Conservation (phyloP, 805 yeast species). For the Myxozyma udenii region DNA sequence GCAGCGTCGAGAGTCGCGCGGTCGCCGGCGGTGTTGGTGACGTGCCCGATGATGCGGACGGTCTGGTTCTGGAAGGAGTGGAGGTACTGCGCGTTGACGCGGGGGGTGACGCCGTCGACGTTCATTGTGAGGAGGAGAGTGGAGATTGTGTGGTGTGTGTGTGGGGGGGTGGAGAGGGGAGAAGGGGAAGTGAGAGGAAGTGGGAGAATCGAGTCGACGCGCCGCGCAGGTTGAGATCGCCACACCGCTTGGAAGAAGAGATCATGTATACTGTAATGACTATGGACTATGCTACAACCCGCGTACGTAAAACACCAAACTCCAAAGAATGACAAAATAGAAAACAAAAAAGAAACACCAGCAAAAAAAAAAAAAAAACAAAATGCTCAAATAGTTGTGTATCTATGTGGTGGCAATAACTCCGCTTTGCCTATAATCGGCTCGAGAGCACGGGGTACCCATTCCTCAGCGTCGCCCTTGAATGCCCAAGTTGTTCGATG, state of each 20-base stretch:
- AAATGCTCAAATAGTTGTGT: background rate
- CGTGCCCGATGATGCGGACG: constrained; percentile 39
- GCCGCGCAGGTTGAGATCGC: background rate
- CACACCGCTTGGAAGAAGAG: no score
- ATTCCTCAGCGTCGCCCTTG: constrained; percentile 70
- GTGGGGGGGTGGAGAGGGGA: background rate
- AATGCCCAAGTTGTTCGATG: constrained; percentile 14
- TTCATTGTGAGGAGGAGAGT: background rate
- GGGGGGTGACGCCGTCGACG: constrained; percentile 29
- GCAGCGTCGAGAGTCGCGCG: constrained; percentile 34
- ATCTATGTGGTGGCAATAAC: background rate
- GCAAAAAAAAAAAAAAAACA: background rate
- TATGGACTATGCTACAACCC: background rate
- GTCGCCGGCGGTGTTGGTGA: constrained; percentile 34
- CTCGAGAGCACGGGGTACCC: constrained; percentile 63
- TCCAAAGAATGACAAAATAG: background rate
- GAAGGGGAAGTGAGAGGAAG: background rate
- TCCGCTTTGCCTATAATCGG: constrained; percentile 40
- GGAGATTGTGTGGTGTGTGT: background rate
- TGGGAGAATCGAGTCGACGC: background rate
- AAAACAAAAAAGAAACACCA: background rate
- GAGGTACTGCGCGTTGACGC: constrained; percentile 37
- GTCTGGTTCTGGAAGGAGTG: constrained; percentile 27
- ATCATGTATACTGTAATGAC: background rate
- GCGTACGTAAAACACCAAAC: background rate